These are phyloP conservation scores for Eragrostis tef DNA, from an alignment of 202 grass and related monocot species.

Conservation along the genomic window DNA sequence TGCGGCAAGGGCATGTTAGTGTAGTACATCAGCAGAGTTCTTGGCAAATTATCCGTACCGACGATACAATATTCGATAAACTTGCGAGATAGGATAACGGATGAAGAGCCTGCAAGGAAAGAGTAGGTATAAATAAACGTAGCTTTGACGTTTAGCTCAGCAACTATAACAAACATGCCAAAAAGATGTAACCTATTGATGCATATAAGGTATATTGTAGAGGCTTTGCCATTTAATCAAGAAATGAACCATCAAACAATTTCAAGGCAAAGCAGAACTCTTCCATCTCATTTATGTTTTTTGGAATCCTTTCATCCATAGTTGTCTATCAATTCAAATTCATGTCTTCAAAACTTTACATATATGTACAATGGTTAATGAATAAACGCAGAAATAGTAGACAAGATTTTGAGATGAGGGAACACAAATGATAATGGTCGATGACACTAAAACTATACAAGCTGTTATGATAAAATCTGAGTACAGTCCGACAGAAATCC, in stretches of 20 bases:
- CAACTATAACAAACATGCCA: not conserved
- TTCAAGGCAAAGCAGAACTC: not conserved
- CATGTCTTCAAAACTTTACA: not conserved
- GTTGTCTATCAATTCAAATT: not conserved
- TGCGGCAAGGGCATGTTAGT: slow-evolving; percentile 75
- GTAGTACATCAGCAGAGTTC: slow-evolving; percentile 90
- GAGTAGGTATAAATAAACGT: slow-evolving; percentile 21
- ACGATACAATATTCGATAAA: slow-evolving; percentile 76
- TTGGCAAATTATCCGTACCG: slow-evolving; percentile 78
- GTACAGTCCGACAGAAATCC: not conserved
- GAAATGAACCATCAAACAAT: not conserved
- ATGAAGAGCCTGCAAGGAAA: slow-evolving; percentile 67
- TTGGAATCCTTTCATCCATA: not conserved
- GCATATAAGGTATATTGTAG: not conserved
- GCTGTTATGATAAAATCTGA: too few species aligned
- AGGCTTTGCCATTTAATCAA: slow-evolving; percentile 17
- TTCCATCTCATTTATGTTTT: not conserved
- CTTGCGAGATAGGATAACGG: slow-evolving; percentile 83
- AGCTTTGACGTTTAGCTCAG: slow-evolving; percentile 4
- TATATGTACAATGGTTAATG: not conserved
- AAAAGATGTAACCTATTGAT: not conserved
- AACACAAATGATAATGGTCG: not conserved
- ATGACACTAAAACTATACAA: not conserved
- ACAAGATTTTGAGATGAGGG: not conserved
- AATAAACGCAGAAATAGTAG: not conserved